Percentiles rank a stretch among this genome's conserved stretches.
phyloP scores from a whole-genome alignment of 805 yeast genomes.

The Debaryomyces maramus region DNA sequence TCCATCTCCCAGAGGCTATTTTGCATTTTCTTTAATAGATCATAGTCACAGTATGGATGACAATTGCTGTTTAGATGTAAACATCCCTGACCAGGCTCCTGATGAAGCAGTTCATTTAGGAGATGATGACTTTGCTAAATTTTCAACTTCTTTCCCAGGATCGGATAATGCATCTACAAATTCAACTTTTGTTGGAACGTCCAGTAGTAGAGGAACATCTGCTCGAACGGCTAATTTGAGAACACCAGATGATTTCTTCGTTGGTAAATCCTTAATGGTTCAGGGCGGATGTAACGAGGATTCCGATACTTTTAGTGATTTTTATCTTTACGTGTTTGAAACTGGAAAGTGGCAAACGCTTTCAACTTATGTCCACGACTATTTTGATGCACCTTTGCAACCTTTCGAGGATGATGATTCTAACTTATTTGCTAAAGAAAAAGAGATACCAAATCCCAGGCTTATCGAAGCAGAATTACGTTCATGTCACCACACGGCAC shows the following conservation, averaged over 20 bases:
- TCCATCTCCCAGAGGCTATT: slow-evolving; percentile 43
- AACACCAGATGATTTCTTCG: slow-evolving; percentile 20
- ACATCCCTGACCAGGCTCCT: not conserved
- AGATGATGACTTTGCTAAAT: not conserved
- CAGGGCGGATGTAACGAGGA: slow-evolving; percentile 43
- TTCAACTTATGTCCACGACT: slow-evolving; percentile 36
- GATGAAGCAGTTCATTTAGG: not conserved
- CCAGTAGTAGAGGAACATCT: slow-evolving; percentile 6
- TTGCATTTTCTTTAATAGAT: slow-evolving; percentile 34
- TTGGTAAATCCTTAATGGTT: slow-evolving; percentile 30
- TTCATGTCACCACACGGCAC: slow-evolving; percentile 42
- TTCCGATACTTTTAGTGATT: slow-evolving; percentile 29
- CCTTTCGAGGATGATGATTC: slow-evolving; percentile 33
- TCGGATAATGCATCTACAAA: slow-evolving; percentile 10
- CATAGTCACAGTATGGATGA: slow-evolving; percentile 16
- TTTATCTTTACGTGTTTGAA: slow-evolving; percentile 32
- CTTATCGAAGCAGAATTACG: slow-evolving; percentile 41
- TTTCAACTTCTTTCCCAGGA: not conserved
- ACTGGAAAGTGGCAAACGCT: slow-evolving; percentile 35
- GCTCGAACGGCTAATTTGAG: slow-evolving; percentile 1
- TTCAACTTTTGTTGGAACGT: slow-evolving; percentile 11
- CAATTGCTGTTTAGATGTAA: slow-evolving; percentile 18
- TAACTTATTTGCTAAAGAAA: slow-evolving; percentile 20
- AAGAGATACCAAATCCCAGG: slow-evolving; percentile 25
- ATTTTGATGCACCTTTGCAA: slow-evolving; percentile 25